Conservation (phyloP, 2,329 filamentous ascomycete species). For the Colletotrichum graminicola region DNA sequence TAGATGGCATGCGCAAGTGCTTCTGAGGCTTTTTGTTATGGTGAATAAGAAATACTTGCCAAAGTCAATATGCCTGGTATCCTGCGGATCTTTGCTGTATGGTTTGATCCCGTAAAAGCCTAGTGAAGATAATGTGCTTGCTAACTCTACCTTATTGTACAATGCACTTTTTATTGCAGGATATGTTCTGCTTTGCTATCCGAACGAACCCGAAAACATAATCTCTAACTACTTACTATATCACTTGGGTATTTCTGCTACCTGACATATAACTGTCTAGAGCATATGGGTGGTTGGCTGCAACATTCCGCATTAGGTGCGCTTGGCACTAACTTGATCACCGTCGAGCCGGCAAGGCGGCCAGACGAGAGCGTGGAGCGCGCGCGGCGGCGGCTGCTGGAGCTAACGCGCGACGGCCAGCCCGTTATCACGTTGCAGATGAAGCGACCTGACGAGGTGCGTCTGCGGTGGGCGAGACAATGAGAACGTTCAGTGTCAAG, state of each 20-base stretch:
- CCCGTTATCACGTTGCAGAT: constrained; percentile 6
- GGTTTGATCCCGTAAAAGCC: background rate
- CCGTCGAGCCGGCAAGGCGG: background rate
- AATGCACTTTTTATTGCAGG: too few species aligned
- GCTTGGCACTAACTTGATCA: too few species aligned
- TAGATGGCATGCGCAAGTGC: constrained; percentile 44
- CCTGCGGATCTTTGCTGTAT: background rate
- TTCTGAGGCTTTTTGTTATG: background rate
- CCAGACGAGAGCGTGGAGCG: background rate
- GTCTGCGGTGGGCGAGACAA: background rate
- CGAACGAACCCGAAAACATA: background rate
- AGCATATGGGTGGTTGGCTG: too few species aligned
- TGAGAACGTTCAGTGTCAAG: background rate
- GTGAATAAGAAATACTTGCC: background rate
- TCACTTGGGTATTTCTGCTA: too few species aligned
- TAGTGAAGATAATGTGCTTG: background rate
- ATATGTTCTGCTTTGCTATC: too few species aligned
- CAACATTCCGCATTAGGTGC: too few species aligned
- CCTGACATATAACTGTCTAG: too few species aligned
- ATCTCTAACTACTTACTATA: background rate
- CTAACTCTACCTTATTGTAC: background rate
- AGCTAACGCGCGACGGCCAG: constrained; percentile 4
- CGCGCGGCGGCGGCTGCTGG: background rate
- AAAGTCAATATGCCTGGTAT: background rate
- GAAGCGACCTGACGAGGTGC: constrained; percentile 8